Conservation (phyloP, 2,329 filamentous ascomycete genomes). For the Stagonosporopsis cucurbitacearum region DNA sequence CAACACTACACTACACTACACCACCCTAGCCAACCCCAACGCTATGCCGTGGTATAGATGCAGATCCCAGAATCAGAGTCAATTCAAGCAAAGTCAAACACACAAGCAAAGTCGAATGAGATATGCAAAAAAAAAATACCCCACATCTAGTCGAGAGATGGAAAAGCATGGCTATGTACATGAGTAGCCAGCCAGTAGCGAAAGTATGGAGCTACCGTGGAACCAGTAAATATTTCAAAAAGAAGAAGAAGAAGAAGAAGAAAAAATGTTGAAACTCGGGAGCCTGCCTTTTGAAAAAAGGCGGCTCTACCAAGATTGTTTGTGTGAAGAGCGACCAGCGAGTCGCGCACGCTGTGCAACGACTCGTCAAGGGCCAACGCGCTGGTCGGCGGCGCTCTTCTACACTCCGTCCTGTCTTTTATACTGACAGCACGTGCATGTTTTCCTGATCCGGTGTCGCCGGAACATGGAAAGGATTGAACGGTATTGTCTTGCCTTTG, state of each 20-base stretch:
- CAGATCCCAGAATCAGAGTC: no score
- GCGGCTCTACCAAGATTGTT: slow-evolving; percentile 11
- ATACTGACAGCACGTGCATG: slow-evolving; percentile 56
- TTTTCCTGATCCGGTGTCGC: slow-evolving; percentile 40
- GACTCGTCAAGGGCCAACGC: slow-evolving; percentile 43
- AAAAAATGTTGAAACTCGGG: slow-evolving; percentile 17
- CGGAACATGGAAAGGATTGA: slow-evolving; percentile 36
- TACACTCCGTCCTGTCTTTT: slow-evolving; percentile 35
- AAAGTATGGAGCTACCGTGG: slow-evolving; percentile 18
- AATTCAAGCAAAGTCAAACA: neutral
- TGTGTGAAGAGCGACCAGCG: slow-evolving; percentile 51
- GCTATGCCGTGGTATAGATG: slow-evolving; percentile 5
- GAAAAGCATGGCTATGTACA: slow-evolving; percentile 28
- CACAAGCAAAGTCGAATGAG: no score
- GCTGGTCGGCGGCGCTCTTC: slow-evolving; percentile 47
- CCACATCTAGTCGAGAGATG: neutral
- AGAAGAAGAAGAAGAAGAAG: no score
- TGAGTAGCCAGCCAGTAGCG: slow-evolving; percentile 22
- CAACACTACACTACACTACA: no score
- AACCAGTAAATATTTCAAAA: slow-evolving; percentile 18
- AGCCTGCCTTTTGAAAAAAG: slow-evolving; percentile 9
- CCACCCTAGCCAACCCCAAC: neutral
- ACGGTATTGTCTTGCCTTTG: slow-evolving; percentile 53
- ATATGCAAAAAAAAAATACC: neutral
- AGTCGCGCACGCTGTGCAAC: slow-evolving; percentile 22